phyloP scores from a whole-genome alignment of 1,284 basidiomycete species.

The Lentinula novae-zelandiae region DNA sequence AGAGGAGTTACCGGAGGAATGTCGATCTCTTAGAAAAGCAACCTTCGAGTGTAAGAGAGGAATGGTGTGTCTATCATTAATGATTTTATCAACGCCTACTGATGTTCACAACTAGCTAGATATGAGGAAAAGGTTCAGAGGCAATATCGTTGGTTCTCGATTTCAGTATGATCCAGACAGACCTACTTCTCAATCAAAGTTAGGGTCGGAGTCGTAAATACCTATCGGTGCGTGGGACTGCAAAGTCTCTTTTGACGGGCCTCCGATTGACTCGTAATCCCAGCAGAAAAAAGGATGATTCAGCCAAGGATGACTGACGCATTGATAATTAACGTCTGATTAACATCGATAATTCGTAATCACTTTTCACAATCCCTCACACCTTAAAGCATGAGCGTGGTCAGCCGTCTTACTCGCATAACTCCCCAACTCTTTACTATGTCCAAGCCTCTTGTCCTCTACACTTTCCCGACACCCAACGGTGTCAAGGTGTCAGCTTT shows the following conservation, averaged over 20 bases:
- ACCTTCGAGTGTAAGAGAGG: constrained; percentile 86
- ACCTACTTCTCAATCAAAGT: not conserved
- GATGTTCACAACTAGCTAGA: constrained; percentile 52
- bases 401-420: not conserved
- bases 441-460: constrained; percentile 55
- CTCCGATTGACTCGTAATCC: not conserved
- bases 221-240: not conserved
- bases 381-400: not conserved
- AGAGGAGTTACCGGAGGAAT: constrained; percentile 73
- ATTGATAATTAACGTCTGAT: not conserved
- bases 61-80: constrained; percentile 58
- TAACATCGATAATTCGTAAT: not conserved
- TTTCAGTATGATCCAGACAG: constrained; percentile 36
- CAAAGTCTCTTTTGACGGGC: not conserved
- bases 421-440: constrained; percentile 17
- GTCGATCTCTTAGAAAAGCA: constrained; percentile 69
- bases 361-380: constrained; percentile 3
- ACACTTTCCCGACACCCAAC: constrained; percentile 65
- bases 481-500: constrained; percentile 61
- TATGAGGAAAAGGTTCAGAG: constrained; percentile 80
- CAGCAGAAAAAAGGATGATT: not conserved
- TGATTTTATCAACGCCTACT: not conserved
- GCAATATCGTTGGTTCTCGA: constrained; percentile 61
- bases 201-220: not conserved
- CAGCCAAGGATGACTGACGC: not conserved